These are phyloP conservation scores for Phyllachora maydis DNA, from an alignment of 2,329 filamentous ascomycete species.

Conservation along the genomic window DNA sequence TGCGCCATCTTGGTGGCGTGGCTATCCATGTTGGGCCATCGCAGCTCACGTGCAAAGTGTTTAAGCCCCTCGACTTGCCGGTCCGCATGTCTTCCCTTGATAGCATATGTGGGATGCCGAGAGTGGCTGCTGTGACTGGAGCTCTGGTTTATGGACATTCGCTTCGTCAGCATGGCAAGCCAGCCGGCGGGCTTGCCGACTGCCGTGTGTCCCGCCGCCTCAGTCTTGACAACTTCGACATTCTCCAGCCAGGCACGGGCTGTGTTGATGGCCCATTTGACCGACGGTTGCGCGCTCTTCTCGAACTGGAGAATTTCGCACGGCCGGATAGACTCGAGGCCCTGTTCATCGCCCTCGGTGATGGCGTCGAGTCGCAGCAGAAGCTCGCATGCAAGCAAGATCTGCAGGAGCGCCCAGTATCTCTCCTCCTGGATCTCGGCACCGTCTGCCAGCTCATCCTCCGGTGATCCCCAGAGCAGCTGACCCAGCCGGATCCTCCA, in stretches of 20 bases:
- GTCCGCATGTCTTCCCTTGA: constrained; percentile 31
- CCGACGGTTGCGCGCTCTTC: constrained; percentile 35
- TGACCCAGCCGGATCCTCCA: constrained; percentile 57
- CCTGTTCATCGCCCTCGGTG: constrained; percentile 36
- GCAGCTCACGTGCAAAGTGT: constrained; percentile 40
- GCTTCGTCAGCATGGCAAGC: background rate
- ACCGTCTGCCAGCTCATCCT: constrained; percentile 30
- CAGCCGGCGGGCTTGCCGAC: background rate
- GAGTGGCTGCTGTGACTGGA: constrained; percentile 13
- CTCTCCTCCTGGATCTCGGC: constrained; percentile 38
- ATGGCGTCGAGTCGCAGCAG: constrained; percentile 42
- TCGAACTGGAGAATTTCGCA: constrained; percentile 40
- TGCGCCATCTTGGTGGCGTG: constrained; percentile 25
- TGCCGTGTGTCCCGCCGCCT: no score
- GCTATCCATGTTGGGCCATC: constrained; percentile 39
- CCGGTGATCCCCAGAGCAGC: constrained; percentile 40
- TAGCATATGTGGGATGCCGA: constrained; percentile 21
- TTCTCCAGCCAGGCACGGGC: constrained; percentile 50
- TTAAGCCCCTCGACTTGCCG: constrained; percentile 39
- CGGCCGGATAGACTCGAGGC: constrained; percentile 26
- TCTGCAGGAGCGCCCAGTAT: constrained; percentile 47
- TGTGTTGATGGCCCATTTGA: constrained; percentile 46
- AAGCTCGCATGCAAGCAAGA: constrained; percentile 44
- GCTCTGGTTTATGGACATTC: constrained; percentile 8
- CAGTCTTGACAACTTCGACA: constrained; percentile 31